Evolutionary conservation across 2,329 filamentous ascomycete genomes (phyloP).

Genomic region (Fusarium sp.): DNA sequence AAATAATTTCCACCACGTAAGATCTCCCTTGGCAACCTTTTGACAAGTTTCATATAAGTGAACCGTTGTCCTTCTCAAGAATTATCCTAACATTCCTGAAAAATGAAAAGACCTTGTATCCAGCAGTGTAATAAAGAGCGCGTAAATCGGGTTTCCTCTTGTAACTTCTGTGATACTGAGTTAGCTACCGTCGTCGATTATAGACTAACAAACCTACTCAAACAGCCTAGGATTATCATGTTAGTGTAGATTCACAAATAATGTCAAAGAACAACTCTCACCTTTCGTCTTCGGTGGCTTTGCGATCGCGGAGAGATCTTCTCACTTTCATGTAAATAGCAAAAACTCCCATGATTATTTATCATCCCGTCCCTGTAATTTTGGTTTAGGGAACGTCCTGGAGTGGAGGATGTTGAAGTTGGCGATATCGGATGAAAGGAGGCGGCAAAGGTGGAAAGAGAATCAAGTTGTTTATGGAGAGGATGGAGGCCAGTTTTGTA

Average conservation of each 20-base stretch:
- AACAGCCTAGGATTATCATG: neutral
- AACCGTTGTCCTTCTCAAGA: neutral
- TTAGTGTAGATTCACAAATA: neutral
- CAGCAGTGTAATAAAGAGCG: neutral
- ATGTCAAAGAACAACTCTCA: neutral
- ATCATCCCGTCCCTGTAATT: neutral
- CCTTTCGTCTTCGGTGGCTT: neutral
- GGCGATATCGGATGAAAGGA: no score
- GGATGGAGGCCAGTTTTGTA: neutral
- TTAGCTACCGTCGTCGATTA: neutral
- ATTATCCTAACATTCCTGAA: neutral
- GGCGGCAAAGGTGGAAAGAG: neutral
- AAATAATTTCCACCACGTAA: no score
- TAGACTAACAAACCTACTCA: neutral
- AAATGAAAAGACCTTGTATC: neutral
- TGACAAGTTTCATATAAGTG: no score
- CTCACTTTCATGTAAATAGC: neutral
- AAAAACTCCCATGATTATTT: neutral
- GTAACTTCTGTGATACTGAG: neutral
- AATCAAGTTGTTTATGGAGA: neutral
- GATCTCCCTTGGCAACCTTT: no score
- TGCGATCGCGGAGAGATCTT: neutral
- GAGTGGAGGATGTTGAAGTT: no score
- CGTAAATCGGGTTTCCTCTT: neutral
- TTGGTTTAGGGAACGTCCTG: no score